phyloP scores from a whole-genome alignment of 768 basidiomycete species.

The Termitomyces sp. region DNA sequence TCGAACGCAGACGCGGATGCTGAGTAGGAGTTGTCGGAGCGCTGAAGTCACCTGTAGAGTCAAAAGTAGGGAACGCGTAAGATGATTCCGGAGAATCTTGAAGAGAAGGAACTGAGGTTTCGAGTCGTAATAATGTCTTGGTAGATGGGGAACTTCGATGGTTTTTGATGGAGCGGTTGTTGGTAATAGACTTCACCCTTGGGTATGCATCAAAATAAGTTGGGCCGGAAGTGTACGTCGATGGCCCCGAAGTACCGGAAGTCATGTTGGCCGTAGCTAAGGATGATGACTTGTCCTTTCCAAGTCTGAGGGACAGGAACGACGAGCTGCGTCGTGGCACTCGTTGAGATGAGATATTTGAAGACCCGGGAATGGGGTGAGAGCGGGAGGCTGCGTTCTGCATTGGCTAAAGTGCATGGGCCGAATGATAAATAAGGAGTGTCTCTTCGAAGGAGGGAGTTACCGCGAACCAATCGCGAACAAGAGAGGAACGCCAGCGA shows the following conservation, averaged over 20 bases:
- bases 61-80: slow-evolving; percentile 42
- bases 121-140: slow-evolving; percentile 17
- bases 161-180: slow-evolving; percentile 28
- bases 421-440: slow-evolving; percentile 14
- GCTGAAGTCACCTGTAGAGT: slow-evolving; percentile 28
- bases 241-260: slow-evolving; percentile 26
- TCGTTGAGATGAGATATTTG: slow-evolving; percentile 32
- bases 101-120: slow-evolving; percentile 7
- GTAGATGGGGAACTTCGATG: slow-evolving; percentile 24
- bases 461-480: slow-evolving; percentile 10
- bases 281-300: slow-evolving; percentile 39
- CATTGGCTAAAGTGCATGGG: slow-evolving; percentile 25
- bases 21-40: slow-evolving; percentile 27
- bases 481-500: neutral
- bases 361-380: slow-evolving; percentile 28
- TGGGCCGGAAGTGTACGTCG: slow-evolving; percentile 26
- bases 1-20: slow-evolving; percentile 50
- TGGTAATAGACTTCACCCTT: slow-evolving; percentile 34
- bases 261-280: slow-evolving; percentile 20
- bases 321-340: slow-evolving; percentile 55
- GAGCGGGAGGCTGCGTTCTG: slow-evolving; percentile 38
- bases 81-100: slow-evolving; percentile 26
- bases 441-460: slow-evolving; percentile 13
- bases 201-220: slow-evolving; percentile 50
- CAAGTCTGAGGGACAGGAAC: slow-evolving; percentile 54